Percentiles rank a stretch among this genome's conserved stretches.
Conservation (phyloP, 2,329 filamentous ascomycete species). For the Pseudocercospora musae region DNA sequence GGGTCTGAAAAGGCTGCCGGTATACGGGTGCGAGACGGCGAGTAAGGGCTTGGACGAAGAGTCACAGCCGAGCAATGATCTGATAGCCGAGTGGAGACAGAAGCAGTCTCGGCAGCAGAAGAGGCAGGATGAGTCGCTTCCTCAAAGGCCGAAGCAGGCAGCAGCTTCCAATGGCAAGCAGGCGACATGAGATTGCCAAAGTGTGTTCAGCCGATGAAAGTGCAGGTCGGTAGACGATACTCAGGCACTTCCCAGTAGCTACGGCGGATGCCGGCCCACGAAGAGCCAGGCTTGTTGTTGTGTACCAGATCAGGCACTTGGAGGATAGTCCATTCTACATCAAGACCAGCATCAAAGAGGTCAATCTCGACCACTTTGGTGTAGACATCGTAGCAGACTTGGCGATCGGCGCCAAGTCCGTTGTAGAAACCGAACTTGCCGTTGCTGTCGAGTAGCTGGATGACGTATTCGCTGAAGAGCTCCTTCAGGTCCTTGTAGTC, state of each 20-base stretch:
- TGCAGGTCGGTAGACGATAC: slow-evolving; percentile 72
- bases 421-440: slow-evolving; percentile 63
- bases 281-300: slow-evolving; percentile 2
- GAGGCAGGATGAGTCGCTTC: slow-evolving; percentile 16
- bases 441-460: slow-evolving; percentile 66
- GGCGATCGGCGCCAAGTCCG: slow-evolving; percentile 83
- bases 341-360: slow-evolving; percentile 80
- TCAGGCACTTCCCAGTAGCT: slow-evolving; percentile 69
- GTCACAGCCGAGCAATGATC: slow-evolving; percentile 40
- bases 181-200: not conserved
- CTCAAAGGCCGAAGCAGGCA: slow-evolving; percentile 25
- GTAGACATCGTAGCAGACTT: slow-evolving; percentile 95
- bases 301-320: slow-evolving; percentile 63
- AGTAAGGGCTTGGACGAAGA: slow-evolving; percentile 42
- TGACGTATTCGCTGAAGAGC: slow-evolving; percentile 86
- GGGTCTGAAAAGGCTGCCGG: slow-evolving; percentile 42
- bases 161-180: slow-evolving; percentile 13
- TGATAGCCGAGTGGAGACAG: slow-evolving; percentile 37
- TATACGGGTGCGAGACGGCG: slow-evolving; percentile 42
- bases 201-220: slow-evolving; percentile 60
- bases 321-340: slow-evolving; percentile 80
- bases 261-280: slow-evolving; percentile 17
- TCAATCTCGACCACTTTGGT: slow-evolving; percentile 87
- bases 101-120: slow-evolving; percentile 3
- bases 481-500: slow-evolving; percentile 79